Percentiles rank a stretch among this genome's conserved stretches.
Conservation (phyloP, 2,329 filamentous ascomycete species). For the Colletotrichum tropicicola region DNA sequence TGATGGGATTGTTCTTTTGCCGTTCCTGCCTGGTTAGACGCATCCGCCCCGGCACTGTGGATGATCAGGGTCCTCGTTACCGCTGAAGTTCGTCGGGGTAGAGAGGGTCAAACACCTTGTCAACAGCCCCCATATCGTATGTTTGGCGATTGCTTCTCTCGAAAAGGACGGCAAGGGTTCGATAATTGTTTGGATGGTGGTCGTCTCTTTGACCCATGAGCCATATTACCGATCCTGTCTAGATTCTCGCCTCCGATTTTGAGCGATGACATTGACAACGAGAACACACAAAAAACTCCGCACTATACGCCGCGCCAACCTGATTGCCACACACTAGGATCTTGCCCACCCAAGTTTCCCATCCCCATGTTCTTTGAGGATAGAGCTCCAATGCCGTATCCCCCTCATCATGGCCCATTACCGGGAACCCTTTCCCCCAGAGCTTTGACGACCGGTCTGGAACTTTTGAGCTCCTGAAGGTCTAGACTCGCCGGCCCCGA, state of each 20-base stretch:
- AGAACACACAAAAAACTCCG: background rate
- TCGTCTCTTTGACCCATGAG: background rate
- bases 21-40: background rate
- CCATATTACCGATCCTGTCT: background rate
- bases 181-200: too few relatives aligned
- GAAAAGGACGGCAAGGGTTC: background rate
- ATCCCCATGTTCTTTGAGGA: background rate
- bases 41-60: background rate
- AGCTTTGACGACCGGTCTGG: background rate
- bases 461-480: too few relatives aligned
- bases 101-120: slow-evolving; percentile 15
- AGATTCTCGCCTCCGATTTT: background rate
- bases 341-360: background rate
- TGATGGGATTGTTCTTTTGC: background rate
- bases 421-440: background rate
- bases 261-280: background rate
- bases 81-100: background rate
- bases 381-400: too few relatives aligned
- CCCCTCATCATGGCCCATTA: background rate
- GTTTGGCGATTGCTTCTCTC: background rate
- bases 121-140: background rate
- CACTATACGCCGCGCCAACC: background rate
- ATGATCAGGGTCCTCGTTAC: background rate
- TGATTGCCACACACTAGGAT: background rate
- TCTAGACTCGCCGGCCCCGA: too few relatives aligned